These are phyloP conservation scores for Schizothecium vesticola DNA, from an alignment of 495 filamentous ascomycete genomes.

Conservation along the genomic window DNA sequence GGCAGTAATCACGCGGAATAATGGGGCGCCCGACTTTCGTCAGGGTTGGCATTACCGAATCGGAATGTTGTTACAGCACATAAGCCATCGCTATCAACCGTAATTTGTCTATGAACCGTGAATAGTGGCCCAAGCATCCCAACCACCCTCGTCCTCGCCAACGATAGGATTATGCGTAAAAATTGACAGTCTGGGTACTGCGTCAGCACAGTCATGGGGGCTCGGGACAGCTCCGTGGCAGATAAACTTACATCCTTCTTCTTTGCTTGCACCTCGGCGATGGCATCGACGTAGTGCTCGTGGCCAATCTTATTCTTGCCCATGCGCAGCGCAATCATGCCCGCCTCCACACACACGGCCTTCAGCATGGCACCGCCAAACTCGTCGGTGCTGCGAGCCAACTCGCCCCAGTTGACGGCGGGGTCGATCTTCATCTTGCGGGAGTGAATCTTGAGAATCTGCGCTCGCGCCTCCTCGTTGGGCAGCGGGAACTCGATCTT, in stretches of 20 bases:
- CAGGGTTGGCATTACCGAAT: background rate
- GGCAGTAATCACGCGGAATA: background rate
- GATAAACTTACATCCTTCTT: conserved; percentile 73
- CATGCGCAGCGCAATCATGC: conserved; percentile 95
- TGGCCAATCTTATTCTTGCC: conserved; percentile 92
- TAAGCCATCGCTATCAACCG: background rate
- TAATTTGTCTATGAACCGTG: background rate
- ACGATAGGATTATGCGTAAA: conserved; percentile 46
- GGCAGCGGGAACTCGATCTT: conserved; percentile 99
- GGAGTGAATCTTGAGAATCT: conserved; percentile 95
- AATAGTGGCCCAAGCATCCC: background rate
- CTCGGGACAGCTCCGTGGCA: background rate
- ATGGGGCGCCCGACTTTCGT: background rate
- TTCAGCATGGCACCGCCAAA: conserved; percentile 97
- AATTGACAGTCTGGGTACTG: conserved; percentile 50
- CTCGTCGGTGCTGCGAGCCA: conserved; percentile 97
- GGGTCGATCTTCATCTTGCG: conserved; percentile 97
- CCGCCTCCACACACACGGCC: conserved; percentile 96
- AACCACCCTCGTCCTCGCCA: background rate
- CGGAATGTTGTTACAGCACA: background rate
- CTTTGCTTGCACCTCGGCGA: conserved; percentile 94
- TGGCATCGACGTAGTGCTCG: conserved; percentile 99
- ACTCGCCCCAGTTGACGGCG: conserved; percentile 90
- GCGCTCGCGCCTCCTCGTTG: conserved; percentile 96
- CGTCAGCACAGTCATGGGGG: conserved; percentile 23